These are phyloP conservation scores for Amanita muscaria DNA, from an alignment of 768 basidiomycete species.

Conservation along the genomic window DNA sequence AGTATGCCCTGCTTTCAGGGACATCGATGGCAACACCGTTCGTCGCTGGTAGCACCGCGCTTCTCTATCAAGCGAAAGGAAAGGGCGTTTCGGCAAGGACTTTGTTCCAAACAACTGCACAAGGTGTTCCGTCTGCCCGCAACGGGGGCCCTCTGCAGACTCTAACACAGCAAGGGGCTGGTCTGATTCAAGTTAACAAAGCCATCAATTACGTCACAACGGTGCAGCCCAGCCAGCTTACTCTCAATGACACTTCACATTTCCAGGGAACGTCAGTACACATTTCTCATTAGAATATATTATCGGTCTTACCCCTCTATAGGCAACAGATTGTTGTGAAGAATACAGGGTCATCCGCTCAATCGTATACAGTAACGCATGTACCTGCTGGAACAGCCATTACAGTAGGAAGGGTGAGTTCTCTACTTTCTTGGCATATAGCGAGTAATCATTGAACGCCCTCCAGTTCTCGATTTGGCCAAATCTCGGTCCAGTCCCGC, in stretches of 20 bases:
- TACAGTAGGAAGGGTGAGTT: constrained; percentile 27
- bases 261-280: constrained; percentile 28
- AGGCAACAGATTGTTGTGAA: constrained; percentile 37
- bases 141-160: constrained; percentile 37
- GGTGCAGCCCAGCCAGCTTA: constrained; percentile 39
- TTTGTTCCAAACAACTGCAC: constrained; percentile 42
- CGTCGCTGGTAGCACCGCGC: constrained; percentile 36
- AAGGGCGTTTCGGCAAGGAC: constrained; percentile 21
- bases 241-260: constrained; percentile 50
- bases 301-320: not conserved
- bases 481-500: constrained; percentile 34
- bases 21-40: constrained; percentile 40
- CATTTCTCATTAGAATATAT: constrained; percentile 1
- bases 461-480: constrained; percentile 26
- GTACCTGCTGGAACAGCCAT: constrained; percentile 38
- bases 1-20: constrained; percentile 33
- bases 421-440: not conserved
- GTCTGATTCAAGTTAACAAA: constrained; percentile 47
- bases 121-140: constrained; percentile 27
- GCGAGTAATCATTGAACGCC: not conserved
- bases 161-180: constrained; percentile 45
- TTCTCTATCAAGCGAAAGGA: constrained; percentile 30
- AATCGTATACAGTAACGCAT: constrained; percentile 35
- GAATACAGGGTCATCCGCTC: constrained; percentile 31
- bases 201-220: constrained; percentile 41